Evolutionary conservation across 352 stramenopile species (phyloP).

Genomic region (Phytophthora agathidicida): DNA sequence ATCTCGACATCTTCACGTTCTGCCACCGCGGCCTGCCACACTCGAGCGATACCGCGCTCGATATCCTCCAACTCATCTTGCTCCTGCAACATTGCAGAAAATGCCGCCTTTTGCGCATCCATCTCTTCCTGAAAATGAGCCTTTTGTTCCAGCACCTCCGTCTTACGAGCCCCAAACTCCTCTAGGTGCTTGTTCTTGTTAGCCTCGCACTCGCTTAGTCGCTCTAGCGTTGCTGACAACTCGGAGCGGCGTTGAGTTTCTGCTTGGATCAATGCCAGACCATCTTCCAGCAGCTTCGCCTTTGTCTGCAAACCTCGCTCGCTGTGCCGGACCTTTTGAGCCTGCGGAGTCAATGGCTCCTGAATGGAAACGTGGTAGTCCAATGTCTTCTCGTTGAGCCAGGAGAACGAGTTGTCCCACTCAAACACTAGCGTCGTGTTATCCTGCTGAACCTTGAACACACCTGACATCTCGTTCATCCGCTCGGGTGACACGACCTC

Average conservation of each 20-base stretch:
- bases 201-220: slow-evolving; percentile 41
- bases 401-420: slow-evolving; percentile 88
- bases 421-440: slow-evolving; percentile 63
- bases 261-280: slow-evolving; percentile 35
- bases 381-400: slow-evolving; percentile 85
- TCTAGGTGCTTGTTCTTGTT: slow-evolving; percentile 43
- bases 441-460: slow-evolving; percentile 47
- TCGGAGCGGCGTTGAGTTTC: slow-evolving; percentile 44
- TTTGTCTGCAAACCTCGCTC: slow-evolving; percentile 32
- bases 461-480: slow-evolving; percentile 59
- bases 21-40: slow-evolving; percentile 43
- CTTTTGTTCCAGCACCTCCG: slow-evolving; percentile 45
- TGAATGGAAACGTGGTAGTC: slow-evolving; percentile 85
- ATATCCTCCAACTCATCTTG: slow-evolving; percentile 63
- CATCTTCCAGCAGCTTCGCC: slow-evolving; percentile 34
- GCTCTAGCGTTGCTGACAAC: slow-evolving; percentile 41
- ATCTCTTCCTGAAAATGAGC: slow-evolving; percentile 57
- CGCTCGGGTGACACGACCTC: slow-evolving; percentile 50
- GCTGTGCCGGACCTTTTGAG: slow-evolving; percentile 41
- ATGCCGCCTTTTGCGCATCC: slow-evolving; percentile 54
- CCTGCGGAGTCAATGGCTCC: slow-evolving; percentile 51
- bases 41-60: slow-evolving; percentile 28
- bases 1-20: slow-evolving; percentile 78
- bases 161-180: slow-evolving; percentile 37
- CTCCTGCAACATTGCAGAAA: slow-evolving; percentile 47